phyloP scores from a whole-genome alignment of 1,284 basidiomycete species.

The Phlebopus sp. region DNA sequence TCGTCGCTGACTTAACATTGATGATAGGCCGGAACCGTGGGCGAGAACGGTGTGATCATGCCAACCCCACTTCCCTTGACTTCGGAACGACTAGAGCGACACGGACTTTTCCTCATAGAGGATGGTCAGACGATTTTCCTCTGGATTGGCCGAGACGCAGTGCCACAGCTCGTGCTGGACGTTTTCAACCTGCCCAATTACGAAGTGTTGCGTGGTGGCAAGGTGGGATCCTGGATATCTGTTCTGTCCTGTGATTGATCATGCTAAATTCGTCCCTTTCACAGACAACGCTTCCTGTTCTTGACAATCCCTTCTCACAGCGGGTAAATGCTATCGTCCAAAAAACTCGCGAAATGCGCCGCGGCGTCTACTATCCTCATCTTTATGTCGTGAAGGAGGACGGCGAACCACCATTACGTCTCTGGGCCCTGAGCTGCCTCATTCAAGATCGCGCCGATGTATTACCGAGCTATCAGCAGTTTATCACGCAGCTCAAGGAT shows the following conservation, averaged over 20 bases:
- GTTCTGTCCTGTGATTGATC: conserved; percentile 6
- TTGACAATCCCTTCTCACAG: conserved; percentile 93
- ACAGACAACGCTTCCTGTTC: conserved; percentile 79
- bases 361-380: conserved; percentile 91
- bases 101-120: conserved; percentile 96
- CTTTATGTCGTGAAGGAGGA: conserved; percentile 99
- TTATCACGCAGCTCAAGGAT: conserved; percentile 74
- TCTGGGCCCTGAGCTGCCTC: conserved; percentile 93
- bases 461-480: conserved; percentile 94
- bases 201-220: conserved; percentile 87
- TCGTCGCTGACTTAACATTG: conserved; percentile 10
- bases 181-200: conserved; percentile 93
- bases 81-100: conserved; percentile 90
- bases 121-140: conserved; percentile 98
- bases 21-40: conserved; percentile 73
- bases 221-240: conserved; percentile 50
- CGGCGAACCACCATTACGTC: conserved; percentile 88
- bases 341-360: conserved; percentile 87
- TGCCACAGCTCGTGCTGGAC: conserved; percentile 91
- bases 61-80: conserved; percentile 89
- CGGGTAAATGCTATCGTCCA: conserved; percentile 91
- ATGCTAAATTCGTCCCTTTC: background rate
- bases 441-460: conserved; percentile 97
- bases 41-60: conserved; percentile 78
- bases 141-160: conserved; percentile 96